phyloP scores from a whole-genome alignment of 2,329 filamentous ascomycete species.

The Calonectria multiphialidica region DNA sequence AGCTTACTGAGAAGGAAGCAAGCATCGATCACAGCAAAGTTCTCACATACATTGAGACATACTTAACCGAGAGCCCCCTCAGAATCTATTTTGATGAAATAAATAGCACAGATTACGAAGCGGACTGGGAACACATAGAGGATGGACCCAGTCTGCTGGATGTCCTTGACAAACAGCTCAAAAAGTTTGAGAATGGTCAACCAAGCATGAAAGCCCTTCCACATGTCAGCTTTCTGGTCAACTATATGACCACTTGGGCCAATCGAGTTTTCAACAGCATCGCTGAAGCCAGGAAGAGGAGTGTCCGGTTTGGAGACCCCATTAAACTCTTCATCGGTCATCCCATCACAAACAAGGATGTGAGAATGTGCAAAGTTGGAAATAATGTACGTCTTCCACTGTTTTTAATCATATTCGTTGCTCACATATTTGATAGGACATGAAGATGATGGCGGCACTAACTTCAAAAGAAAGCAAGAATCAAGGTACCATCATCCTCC shows the following conservation, averaged over 20 bases:
- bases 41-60: conserved; percentile 81
- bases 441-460: conserved; percentile 56
- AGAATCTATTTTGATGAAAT: conserved; percentile 69
- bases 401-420: background rate
- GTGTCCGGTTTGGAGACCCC: conserved; percentile 74
- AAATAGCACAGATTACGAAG: conserved; percentile 63
- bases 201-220: conserved; percentile 65
- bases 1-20: conserved; percentile 82
- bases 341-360: conserved; percentile 65
- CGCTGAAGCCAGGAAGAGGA: conserved; percentile 76
- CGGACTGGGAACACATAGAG: conserved; percentile 58
- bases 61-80: conserved; percentile 75
- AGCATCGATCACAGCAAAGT: conserved; percentile 80
- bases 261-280: conserved; percentile 74
- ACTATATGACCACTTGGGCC: conserved; percentile 68
- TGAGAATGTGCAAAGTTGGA: conserved; percentile 62
- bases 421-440: conserved; percentile 46
- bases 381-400: conserved; percentile 47
- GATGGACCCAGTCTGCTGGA: conserved; percentile 60
- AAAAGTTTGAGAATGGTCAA: conserved; percentile 59
- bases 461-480: conserved; percentile 51
- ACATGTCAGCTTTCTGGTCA: conserved; percentile 73
- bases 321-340: conserved; percentile 58
- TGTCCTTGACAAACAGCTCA: conserved; percentile 62
- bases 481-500: conserved; percentile 48